Base-by-base conservation (phyloP, 129 eudicot species). In the Flaveria trinervia region DNA sequence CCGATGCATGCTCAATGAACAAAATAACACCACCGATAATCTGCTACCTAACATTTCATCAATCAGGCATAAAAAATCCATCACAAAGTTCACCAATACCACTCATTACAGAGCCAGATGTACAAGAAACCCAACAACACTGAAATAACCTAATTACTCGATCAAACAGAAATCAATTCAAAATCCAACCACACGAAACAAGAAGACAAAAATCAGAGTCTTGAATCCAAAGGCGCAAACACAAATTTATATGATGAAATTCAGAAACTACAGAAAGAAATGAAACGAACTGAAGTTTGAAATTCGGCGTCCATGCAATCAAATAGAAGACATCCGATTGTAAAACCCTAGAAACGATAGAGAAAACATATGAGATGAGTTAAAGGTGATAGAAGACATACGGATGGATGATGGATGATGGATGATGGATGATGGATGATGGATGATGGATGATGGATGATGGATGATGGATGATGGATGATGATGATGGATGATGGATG, bases 291-390 rank as follows among this genome's bases (percentile, higher is more conserved):
- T 73, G 73, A 73, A 73, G 41, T 54, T 25, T 65, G 11, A 36
- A 61, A 79, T 7, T 46, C 70, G 44, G 7, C 5, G 65, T 57
- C 43, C 70, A 71, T 49, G 77, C 77, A 71, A 79, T 71, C 72
- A 16, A 28, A 54, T 66, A 17, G 26, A 43, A n/a, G 50, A 0
- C n/a, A 67, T 45, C 57, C 33, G 73, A 68, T 74, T 57, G 80
- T 74, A 80, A 80, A 80, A 80, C 84, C 84, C 84, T 80, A 80
- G 45, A 74, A 80, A 74, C 7, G 44, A 14, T 74, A 36, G 28
- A n/a, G 4, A 25, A 66, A 51, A 77, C 10, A 36, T 36, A 79
- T 20, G 12, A 49, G 46, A 28, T 36, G 49, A 76, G 39, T 57
- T 20, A 10, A 51, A 48, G 54, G 17, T 14, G 20, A 76, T 41